Evolutionary conservation across 768 basidiomycete species (phyloP).

Genomic region (Rhodocollybia butyracea): DNA sequence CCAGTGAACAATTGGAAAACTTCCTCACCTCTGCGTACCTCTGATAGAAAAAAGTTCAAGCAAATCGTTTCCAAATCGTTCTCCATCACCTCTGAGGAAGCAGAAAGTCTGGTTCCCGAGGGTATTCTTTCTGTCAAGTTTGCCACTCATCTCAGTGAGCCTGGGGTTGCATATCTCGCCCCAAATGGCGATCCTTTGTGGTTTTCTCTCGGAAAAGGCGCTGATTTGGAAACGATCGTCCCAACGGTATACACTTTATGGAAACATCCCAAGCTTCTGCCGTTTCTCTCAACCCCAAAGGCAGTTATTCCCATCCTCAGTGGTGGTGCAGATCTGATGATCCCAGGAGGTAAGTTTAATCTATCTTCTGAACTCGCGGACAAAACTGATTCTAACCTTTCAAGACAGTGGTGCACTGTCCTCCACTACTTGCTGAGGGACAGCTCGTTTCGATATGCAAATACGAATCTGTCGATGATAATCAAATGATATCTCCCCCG

Average conservation of each 20-base stretch:
- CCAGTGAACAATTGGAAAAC: slow-evolving; percentile 66
- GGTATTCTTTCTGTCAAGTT: slow-evolving; percentile 69
- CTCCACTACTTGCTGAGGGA: slow-evolving; percentile 36
- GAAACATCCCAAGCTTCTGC: slow-evolving; percentile 68
- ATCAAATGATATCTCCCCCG: slow-evolving; percentile 39
- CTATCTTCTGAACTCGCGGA: slow-evolving; percentile 4
- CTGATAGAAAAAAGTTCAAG: slow-evolving; percentile 70
- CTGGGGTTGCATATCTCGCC: slow-evolving; percentile 65
- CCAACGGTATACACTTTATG: slow-evolving; percentile 84
- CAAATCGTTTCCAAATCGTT: slow-evolving; percentile 53
- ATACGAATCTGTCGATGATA: slow-evolving; percentile 32
- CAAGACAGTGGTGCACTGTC: slow-evolving; percentile 59
- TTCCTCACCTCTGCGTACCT: slow-evolving; percentile 69
- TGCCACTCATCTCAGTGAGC: slow-evolving; percentile 58
- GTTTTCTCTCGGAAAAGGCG: slow-evolving; percentile 70
- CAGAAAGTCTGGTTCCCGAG: slow-evolving; percentile 70
- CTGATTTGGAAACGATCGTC: slow-evolving; percentile 44
- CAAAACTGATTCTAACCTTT: slow-evolving; percentile 9
- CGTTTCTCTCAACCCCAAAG: slow-evolving; percentile 66
- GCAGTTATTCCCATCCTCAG: slow-evolving; percentile 68
- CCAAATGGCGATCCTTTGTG: slow-evolving; percentile 69
- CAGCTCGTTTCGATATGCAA: slow-evolving; percentile 66
- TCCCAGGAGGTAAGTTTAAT: slow-evolving; percentile 65
- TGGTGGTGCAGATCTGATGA: slow-evolving; percentile 87
- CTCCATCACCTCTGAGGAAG: slow-evolving; percentile 49